Percentiles rank a stretch among this genome's conserved stretches.
Conservation (phyloP, 2,329 filamentous ascomycete genomes). For the Colletotrichum sp. region DNA sequence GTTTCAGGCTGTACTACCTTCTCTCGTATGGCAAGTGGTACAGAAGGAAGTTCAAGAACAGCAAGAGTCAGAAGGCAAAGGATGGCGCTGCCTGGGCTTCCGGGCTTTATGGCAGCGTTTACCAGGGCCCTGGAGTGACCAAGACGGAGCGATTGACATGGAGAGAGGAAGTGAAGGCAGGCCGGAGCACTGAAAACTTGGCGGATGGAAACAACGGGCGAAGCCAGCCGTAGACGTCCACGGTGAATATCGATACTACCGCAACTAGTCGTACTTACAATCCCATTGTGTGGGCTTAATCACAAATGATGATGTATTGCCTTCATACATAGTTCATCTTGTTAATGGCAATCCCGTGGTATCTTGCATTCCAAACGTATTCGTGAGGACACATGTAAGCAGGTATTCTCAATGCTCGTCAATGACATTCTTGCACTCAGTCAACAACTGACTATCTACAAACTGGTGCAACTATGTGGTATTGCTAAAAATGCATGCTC, state of each 20-base stretch:
- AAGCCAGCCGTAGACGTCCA: constrained; percentile 31
- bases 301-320: fast-evolving
- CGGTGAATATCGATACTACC: not conserved
- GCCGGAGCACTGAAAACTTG: constrained; percentile 38
- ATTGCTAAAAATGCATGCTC: not conserved
- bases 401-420: not conserved
- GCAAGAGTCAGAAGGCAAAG: constrained; percentile 40
- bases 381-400: fast-evolving
- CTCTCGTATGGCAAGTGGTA: constrained; percentile 69
- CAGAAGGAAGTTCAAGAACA: constrained; percentile 36
- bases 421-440: not conserved
- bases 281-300: fast-evolving
- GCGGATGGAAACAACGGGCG: constrained; percentile 35
- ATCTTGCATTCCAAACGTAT: too few relatives aligned
- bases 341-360: fast-evolving
- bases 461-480: not conserved
- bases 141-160: constrained; percentile 58
- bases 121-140: constrained; percentile 62
- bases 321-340: fast-evolving
- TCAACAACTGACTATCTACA: not conserved
- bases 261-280: too few relatives aligned
- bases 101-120: constrained; percentile 64
- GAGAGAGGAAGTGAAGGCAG: constrained; percentile 42
- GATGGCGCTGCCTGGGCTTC: constrained; percentile 61
- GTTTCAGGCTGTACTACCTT: constrained; percentile 67